phyloP scores from a whole-genome alignment of 495 filamentous ascomycete species.

The Melanomma pulvis-pyrius region DNA sequence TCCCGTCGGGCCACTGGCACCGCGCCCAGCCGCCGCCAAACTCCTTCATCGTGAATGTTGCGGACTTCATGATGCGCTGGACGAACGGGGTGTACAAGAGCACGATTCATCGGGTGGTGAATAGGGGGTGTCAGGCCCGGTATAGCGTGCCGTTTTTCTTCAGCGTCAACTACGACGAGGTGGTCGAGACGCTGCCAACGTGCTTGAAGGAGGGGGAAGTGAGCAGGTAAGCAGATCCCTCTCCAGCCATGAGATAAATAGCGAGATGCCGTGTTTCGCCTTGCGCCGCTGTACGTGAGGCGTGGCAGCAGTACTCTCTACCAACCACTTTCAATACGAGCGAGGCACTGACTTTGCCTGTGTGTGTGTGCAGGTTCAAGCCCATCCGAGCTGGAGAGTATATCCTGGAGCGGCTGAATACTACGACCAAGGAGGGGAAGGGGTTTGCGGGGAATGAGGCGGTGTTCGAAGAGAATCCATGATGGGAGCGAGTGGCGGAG shows the following conservation, averaged over 20 bases:
- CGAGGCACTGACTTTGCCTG: too few relatives aligned
- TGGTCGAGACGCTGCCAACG: constrained; percentile 39
- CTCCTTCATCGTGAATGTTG: constrained; percentile 36
- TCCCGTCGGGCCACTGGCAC: constrained; percentile 55
- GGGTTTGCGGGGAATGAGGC: constrained; percentile 22
- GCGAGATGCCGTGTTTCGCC: too few relatives aligned
- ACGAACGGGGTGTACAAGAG: constrained; percentile 33
- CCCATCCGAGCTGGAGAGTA: constrained; percentile 42
- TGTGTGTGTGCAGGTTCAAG: too few relatives aligned
- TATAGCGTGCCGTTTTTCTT: constrained; percentile 38
- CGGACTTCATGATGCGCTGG: constrained; percentile 34
- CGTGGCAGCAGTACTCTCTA: too few relatives aligned
- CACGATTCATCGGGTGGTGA: constrained; percentile 33
- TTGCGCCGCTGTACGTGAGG: too few relatives aligned
- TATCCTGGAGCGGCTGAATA: constrained; percentile 36
- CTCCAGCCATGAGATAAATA: too few relatives aligned
- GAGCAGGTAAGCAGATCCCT: too few relatives aligned
- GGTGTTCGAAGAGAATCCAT: constrained; percentile 4
- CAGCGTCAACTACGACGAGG: constrained; percentile 32
- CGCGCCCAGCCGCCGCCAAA: constrained; percentile 48
- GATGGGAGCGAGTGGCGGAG: too few relatives aligned
- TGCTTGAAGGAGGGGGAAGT: constrained; percentile 32
- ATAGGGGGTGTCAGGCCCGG: constrained; percentile 19
- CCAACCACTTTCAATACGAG: too few relatives aligned
- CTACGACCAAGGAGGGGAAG: constrained; percentile 36